Evolutionary conservation across 345 rosid genomes (phyloP), one percentile per base, ranked within the genome.

Genomic region (Chamaenerion angustifolium): DNA sequence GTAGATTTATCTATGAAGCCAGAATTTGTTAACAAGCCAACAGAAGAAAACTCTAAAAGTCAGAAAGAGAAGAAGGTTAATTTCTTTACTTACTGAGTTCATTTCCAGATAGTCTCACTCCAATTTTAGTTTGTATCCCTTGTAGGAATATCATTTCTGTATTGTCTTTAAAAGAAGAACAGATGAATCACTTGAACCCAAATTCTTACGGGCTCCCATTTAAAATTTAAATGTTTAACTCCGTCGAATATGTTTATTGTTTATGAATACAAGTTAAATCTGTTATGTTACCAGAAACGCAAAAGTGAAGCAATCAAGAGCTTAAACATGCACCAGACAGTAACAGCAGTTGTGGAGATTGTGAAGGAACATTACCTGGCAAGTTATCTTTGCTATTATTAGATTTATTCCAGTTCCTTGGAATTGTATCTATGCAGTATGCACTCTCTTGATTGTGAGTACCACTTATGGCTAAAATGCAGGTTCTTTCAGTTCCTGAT

Each of bases 321-420:
- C 27, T 72, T 88, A 64, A 88, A 78, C 70, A 56, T 87, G 73
- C 77, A 76, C 71, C 87, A 80, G 72, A 72, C 68, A 41, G 85
- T 87, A 54, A 72, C 63, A 64, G 89, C 95, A 48, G 55, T 78
- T 57, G 93, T 92, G 51, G 98, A 92, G 82, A 82, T 92, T 61
- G 95, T 82, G 68, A 92, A 92, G 69, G 98, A 87, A 70, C 76
- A 84, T 67, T 87, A 92, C 77, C 62, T 92, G 96, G 98, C 64
- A 74, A 72, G 85, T 75, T 3, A 41, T 56, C 13, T 40, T 49
- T 7, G 37, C 3, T 31, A 31, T 31, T 3, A 31, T 31, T 31
- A 7, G 10, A 31, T 31, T 3, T 31, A 4, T 31, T 31, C 46
- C 11, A 46, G 14, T 45, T 15, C 31, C 18, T 5, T 66, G 59